A percentile compares a stretch with the other conserved stretches of the same genome.
These are phyloP conservation scores for Populus euphratica DNA, from an alignment of 345 rosid genomes.

Conservation along the genomic window DNA sequence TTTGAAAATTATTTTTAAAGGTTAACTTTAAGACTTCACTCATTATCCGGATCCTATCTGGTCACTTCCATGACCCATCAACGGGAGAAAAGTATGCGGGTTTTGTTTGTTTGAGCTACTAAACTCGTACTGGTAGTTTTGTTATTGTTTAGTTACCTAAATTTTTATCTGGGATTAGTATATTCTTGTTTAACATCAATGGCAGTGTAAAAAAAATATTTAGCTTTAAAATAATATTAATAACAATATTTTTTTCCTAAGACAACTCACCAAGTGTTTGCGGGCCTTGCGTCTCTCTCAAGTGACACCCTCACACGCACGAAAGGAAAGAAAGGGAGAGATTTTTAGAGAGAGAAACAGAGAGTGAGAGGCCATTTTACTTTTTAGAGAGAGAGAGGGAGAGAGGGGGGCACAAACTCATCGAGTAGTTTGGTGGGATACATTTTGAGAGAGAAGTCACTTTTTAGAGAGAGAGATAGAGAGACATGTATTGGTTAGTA, in stretches of 20 bases:
- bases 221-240: not conserved
- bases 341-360: constrained; percentile 20
- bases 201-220: no score
- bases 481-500: constrained; percentile 4
- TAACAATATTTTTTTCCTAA: constrained; percentile 13
- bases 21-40: not conserved
- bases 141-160: not conserved
- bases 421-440: not conserved
- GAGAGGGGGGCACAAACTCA: not conserved
- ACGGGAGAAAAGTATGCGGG: not conserved
- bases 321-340: constrained; percentile 5
- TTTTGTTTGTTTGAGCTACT: not conserved
- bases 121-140: not conserved
- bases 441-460: not conserved
- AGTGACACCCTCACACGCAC: constrained; percentile 24
- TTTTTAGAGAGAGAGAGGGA: constrained; percentile 19
- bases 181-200: not conserved
- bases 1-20: not conserved
- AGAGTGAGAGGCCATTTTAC: not conserved
- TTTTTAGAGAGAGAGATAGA: constrained; percentile 12
- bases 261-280: constrained; percentile 50
- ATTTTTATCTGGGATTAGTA: not conserved
- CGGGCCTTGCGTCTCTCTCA: constrained; percentile 31
- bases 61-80: constrained; percentile 2
- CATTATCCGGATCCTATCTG: not conserved